Evolutionary conservation across 768 basidiomycete species (phyloP).

Genomic region (Naganishia friedmannii): DNA sequence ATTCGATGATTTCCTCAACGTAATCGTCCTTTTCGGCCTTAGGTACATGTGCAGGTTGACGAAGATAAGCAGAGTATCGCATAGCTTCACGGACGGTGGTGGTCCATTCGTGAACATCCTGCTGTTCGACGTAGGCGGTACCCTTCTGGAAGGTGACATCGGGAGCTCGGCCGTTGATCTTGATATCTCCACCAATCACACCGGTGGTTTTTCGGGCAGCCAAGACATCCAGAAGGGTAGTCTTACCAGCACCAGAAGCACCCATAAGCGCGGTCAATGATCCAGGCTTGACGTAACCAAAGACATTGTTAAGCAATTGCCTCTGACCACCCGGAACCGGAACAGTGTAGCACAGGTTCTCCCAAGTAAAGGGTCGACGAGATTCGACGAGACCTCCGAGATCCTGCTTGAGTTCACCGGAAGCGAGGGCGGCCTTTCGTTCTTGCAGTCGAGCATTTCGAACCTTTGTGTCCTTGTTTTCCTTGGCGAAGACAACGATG

Average conservation of each 20-base stretch:
- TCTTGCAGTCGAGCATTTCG: slow-evolving; percentile 53
- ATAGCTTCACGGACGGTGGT: slow-evolving; percentile 78
- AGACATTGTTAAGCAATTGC: slow-evolving; percentile 51
- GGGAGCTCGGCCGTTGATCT: slow-evolving; percentile 64
- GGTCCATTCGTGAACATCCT: slow-evolving; percentile 65
- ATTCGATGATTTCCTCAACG: slow-evolving; percentile 67
- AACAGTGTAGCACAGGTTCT: slow-evolving; percentile 57
- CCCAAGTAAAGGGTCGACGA: slow-evolving; percentile 72
- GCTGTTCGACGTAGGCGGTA: slow-evolving; percentile 83
- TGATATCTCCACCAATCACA: slow-evolving; percentile 69
- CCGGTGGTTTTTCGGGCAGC: slow-evolving; percentile 62
- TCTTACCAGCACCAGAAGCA: slow-evolving; percentile 55
- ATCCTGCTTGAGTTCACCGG: slow-evolving; percentile 54
- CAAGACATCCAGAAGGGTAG: slow-evolving; percentile 63
- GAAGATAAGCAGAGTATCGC: slow-evolving; percentile 71
- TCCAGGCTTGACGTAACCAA: slow-evolving; percentile 55
- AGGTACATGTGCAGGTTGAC: slow-evolving; percentile 68
- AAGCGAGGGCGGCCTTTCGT: slow-evolving; percentile 58
- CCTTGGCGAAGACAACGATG: slow-evolving; percentile 65
- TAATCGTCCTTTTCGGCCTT: slow-evolving; percentile 72
- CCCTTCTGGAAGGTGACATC: slow-evolving; percentile 59
- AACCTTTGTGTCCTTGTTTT: slow-evolving; percentile 55
- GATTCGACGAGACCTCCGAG: slow-evolving; percentile 51
- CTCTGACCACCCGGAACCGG: slow-evolving; percentile 50
- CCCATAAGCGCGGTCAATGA: slow-evolving; percentile 56